phyloP scores from a whole-genome alignment of 2,329 filamentous ascomycete species.

The Westerdykella ornata region DNA sequence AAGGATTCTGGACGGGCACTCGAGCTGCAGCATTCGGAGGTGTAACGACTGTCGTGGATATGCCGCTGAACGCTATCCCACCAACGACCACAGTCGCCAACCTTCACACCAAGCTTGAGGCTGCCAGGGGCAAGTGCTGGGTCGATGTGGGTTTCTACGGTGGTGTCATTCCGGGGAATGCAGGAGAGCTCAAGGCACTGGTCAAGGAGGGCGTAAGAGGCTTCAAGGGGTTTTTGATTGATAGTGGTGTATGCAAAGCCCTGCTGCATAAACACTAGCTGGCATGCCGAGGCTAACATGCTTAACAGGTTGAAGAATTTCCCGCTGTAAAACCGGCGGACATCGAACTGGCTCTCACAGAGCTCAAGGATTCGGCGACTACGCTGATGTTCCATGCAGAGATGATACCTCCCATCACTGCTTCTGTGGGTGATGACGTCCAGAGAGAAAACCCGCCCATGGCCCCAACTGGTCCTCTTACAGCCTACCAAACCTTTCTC shows the following conservation, averaged over 20 bases:
- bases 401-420: constrained; percentile 84
- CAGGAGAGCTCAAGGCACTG: constrained; percentile 67
- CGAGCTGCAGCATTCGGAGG: constrained; percentile 89
- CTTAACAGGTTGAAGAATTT: constrained; percentile 77
- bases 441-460: constrained; percentile 63
- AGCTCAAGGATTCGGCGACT: constrained; percentile 72
- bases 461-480: constrained; percentile 63
- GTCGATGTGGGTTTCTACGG: constrained; percentile 99
- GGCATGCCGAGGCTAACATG: constrained; percentile 14
- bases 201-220: constrained; percentile 82
- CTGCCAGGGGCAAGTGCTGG: constrained; percentile 85
- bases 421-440: constrained; percentile 71
- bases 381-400: constrained; percentile 99
- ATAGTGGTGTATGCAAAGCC: constrained; percentile 71
- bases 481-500: constrained; percentile 82
- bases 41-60: constrained; percentile 94
- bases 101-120: constrained; percentile 76
- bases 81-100: constrained; percentile 84
- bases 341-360: constrained; percentile 71
- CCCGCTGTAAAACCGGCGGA: constrained; percentile 78
- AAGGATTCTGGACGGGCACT: constrained; percentile 93
- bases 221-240: constrained; percentile 97
- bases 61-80: constrained; percentile 95
- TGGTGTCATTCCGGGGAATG: constrained; percentile 86
- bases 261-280: not conserved